phyloP scores from a whole-genome alignment of 495 filamentous ascomycete species.

The Ramalina intermedia region DNA sequence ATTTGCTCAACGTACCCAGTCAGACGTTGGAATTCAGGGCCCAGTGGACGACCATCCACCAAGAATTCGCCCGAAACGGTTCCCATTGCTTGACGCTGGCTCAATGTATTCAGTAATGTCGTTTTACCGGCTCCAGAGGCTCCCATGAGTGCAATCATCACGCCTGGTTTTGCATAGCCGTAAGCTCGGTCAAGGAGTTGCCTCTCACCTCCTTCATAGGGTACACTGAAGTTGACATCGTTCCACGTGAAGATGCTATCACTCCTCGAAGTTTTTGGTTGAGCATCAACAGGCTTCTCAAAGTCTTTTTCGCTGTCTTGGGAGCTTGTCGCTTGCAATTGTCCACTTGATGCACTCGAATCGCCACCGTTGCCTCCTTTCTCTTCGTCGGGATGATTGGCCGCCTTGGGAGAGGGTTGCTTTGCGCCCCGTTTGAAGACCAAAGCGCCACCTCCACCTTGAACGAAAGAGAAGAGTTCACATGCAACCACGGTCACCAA shows the following conservation, averaged over 20 bases:
- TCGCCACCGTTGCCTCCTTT: conserved; percentile 20
- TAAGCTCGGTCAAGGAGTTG: conserved; percentile 59
- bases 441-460: conserved; percentile 42
- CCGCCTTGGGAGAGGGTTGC: conserved; percentile 29
- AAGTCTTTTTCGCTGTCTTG: conserved; percentile 14
- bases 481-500: conserved; percentile 47
- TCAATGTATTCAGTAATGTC: conserved; percentile 58
- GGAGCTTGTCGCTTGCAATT: conserved; percentile 25
- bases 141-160: conserved; percentile 71
- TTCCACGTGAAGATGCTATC: conserved; percentile 65
- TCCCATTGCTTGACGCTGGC: conserved; percentile 62
- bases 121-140: conserved; percentile 78
- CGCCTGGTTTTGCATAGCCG: conserved; percentile 68
- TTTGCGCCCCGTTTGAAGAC: conserved; percentile 54
- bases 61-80: conserved; percentile 60
- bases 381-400: conserved; percentile 32
- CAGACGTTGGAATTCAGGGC: conserved; percentile 57
- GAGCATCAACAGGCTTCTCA: conserved; percentile 17
- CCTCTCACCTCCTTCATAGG: conserved; percentile 51
- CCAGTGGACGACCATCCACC: conserved; percentile 58
- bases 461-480: conserved; percentile 37
- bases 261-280: conserved; percentile 41
- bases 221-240: conserved; percentile 57
- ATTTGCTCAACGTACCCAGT: conserved; percentile 83
- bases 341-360: conserved; percentile 31